phyloP scores from a whole-genome alignment of 441 rosid species.

The Viola pubescens region DNA sequence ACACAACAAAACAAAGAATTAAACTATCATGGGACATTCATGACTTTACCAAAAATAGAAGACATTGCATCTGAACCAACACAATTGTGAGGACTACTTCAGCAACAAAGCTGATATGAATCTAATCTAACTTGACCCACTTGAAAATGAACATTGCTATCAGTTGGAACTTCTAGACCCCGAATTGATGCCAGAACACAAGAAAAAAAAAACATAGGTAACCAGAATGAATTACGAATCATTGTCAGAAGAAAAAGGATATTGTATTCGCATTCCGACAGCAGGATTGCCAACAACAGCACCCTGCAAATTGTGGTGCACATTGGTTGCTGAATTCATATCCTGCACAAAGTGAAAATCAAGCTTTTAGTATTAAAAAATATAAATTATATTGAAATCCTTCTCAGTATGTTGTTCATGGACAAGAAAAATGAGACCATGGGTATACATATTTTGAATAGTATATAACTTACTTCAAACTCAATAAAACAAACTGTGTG shows the following conservation, averaged over 20 bases:
- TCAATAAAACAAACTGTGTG: constrained; percentile 98
- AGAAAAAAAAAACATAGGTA: neutral
- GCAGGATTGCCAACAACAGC: constrained; percentile 93
- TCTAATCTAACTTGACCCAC: too few species aligned
- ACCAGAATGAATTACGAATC: neutral
- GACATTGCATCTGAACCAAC: too few species aligned
- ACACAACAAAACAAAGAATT: too few species aligned
- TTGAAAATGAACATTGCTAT: too few species aligned
- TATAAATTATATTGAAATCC: neutral
- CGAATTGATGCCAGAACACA: neutral
- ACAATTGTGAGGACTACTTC: too few species aligned
- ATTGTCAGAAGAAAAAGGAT: constrained; percentile 45
- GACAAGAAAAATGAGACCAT: neutral
- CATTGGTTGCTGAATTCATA: constrained; percentile 70
- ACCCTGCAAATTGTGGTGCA: constrained; percentile 82
- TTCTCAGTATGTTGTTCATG: neutral
- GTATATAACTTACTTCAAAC: constrained; percentile 58
- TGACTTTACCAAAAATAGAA: too few species aligned
- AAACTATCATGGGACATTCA: too few species aligned
- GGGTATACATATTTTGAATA: neutral
- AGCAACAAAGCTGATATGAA: too few species aligned
- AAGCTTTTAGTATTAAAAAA: constrained; percentile 6
- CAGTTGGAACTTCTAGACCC: too few species aligned
- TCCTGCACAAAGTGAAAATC: constrained; percentile 47
- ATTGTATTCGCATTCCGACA: constrained; percentile 98